Evolutionary conservation across 805 yeast species (phyloP), one percentile per base, ranked within the genome.

Genomic region (Blastobotrys attinorum): DNA sequence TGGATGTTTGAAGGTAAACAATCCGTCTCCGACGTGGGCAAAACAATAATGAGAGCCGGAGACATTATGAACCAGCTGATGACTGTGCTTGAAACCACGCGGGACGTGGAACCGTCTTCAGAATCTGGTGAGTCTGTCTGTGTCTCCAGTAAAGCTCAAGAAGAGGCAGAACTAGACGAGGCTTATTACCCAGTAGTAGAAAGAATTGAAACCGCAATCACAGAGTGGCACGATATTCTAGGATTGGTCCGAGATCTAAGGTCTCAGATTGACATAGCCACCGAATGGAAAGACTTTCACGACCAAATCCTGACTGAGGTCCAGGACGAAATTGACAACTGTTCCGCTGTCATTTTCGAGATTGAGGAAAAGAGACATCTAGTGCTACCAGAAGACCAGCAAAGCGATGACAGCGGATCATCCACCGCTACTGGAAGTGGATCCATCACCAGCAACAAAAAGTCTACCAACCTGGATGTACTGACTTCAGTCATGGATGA

Each of bases 211-310:
- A 27, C 20, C 31, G 47, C 53, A 2, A 46, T 43, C 25, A 31
- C 31, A 8, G 48, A 48, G 31, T 56, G 56, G 59, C 48, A 43
- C 22, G 45, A 50, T 18, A 48, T 51, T 16, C 25, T 49, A 29
- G 43, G 40, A 10, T 32, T 44, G 33, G 38, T 51, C 11, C 40
- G 42, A 11, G 32, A 20, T 1, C 37, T 56, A 18, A 39, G 54
- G 4, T 32, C 36, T 3, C 55, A 49, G 39, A 47, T 56, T 18
- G 52, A 48, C 33, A 40, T 56, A 6, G 57, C 60, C 17, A 47
- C 47, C 7, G 60, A 56, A 32, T 56, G 58, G 58, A 51, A 49
- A 22, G 60, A 56, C 16, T 37, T 56, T 21, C 43, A 57, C 38
- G 51, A 51, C 25, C 48, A 49, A 40, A 49, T 56, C 23, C 42